A percentile compares a stretch with the other conserved stretches of the same genome.
phyloP scores from a whole-genome alignment of 805 yeast species.

The Citeromyces matritensis region DNA sequence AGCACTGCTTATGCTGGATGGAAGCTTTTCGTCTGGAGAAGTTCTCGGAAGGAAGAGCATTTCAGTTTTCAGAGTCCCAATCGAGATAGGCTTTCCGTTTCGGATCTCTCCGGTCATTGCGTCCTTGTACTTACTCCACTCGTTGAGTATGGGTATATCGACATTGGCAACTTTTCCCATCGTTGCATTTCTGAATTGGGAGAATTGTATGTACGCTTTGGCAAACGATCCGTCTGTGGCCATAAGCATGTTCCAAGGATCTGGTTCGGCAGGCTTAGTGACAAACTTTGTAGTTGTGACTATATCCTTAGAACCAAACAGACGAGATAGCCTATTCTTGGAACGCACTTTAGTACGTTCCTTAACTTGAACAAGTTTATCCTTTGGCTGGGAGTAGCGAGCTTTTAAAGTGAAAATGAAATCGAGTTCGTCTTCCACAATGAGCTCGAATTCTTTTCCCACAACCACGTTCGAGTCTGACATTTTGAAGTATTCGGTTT shows the following conservation, averaged over 20 bases:
- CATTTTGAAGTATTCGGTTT: slow-evolving; percentile 31
- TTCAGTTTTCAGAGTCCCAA: slow-evolving; percentile 54
- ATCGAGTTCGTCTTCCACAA: slow-evolving; percentile 45
- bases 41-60: slow-evolving; percentile 59
- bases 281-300: slow-evolving; percentile 35
- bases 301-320: slow-evolving; percentile 22
- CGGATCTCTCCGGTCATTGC: slow-evolving; percentile 13
- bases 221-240: slow-evolving; percentile 90
- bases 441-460: slow-evolving; percentile 67
- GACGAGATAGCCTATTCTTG: slow-evolving; percentile 13
- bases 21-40: slow-evolving; percentile 45
- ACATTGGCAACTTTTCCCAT: slow-evolving; percentile 30
- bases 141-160: slow-evolving; percentile 55
- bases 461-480: slow-evolving; percentile 18
- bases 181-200: slow-evolving; percentile 37
- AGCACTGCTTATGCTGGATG: slow-evolving; percentile 52
- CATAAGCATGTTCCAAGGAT: slow-evolving; percentile 45
- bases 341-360: slow-evolving; percentile 27
- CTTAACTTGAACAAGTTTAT: slow-evolving; percentile 39
- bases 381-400: slow-evolving; percentile 32
- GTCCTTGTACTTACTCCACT: slow-evolving; percentile 48
- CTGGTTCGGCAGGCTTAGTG: slow-evolving; percentile 29
- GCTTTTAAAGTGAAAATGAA: slow-evolving; percentile 64
- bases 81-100: slow-evolving; percentile 31
- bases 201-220: slow-evolving; percentile 52